These are phyloP conservation scores for Backusella liffmaniae DNA, from an alignment of 192 early-diverging fungal species.

Conservation along the genomic window DNA sequence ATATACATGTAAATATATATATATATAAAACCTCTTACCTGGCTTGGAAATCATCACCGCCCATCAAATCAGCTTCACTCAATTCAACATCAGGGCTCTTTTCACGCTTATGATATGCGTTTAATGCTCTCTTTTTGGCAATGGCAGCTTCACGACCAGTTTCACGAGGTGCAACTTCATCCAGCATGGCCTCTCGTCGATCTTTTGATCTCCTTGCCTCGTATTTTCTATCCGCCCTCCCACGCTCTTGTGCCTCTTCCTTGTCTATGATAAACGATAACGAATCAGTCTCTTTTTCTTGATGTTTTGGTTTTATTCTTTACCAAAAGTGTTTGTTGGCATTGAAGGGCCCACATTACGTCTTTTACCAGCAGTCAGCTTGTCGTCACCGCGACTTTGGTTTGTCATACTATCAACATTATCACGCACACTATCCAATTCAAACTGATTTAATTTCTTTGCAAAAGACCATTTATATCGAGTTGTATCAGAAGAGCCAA, in stretches of 20 bases:
- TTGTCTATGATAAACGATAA: background rate
- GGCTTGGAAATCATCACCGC: slow-evolving; percentile 54
- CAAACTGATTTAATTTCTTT: slow-evolving; percentile 46
- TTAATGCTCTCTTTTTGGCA: slow-evolving; percentile 60
- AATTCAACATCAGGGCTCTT: slow-evolving; percentile 61
- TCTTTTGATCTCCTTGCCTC: slow-evolving; percentile 44
- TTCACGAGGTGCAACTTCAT: slow-evolving; percentile 67
- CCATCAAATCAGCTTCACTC: slow-evolving; percentile 62
- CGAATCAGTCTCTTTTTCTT: background rate
- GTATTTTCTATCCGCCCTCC: slow-evolving; percentile 33
- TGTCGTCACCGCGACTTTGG: slow-evolving; percentile 17
- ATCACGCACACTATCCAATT: slow-evolving; percentile 56
- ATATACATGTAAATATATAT: background rate
- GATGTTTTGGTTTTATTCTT: background rate
- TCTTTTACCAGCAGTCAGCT: background rate
- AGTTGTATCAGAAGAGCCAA: slow-evolving; percentile 61
- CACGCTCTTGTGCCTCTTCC: slow-evolving; percentile 46
- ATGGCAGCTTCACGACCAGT: slow-evolving; percentile 62
- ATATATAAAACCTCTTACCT: background rate
- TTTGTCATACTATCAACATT: slow-evolving; percentile 58
- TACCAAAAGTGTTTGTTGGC: background rate
- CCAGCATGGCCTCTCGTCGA: slow-evolving; percentile 52
- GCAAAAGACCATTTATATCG: slow-evolving; percentile 79
- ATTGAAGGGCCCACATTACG: slow-evolving; percentile 8
- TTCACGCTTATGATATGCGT: slow-evolving; percentile 58